Conservation (phyloP, 768 basidiomycete genomes). For the Mycena venus region DNA sequence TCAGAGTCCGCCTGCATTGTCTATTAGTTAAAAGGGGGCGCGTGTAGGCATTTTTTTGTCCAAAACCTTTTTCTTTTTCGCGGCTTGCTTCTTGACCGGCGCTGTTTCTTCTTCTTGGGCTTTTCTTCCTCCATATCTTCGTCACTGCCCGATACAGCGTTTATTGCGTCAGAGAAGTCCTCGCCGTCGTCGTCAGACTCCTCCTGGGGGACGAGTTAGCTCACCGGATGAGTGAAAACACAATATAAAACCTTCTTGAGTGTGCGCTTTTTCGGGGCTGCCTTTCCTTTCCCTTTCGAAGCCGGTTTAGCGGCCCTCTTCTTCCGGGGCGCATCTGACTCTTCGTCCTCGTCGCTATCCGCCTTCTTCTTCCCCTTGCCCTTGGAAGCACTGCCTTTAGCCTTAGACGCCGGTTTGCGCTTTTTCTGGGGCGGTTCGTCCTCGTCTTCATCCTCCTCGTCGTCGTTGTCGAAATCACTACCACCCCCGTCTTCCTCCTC, state of each 20-base stretch:
- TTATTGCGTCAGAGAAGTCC: background rate
- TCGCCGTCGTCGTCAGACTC: background rate
- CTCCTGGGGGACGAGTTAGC: background rate
- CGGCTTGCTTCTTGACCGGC: background rate
- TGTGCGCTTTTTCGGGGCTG: conserved; percentile 56
- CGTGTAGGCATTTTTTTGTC: background rate
- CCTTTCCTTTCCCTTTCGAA: conserved; percentile 42
- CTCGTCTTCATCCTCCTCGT: background rate
- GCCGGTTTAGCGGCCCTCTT: conserved; percentile 49
- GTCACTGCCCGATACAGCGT: background rate
- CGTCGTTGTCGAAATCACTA: background rate
- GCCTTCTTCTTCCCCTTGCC: background rate
- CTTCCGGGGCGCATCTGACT: conserved; percentile 53
- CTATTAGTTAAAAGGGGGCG: background rate
- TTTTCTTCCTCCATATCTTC: background rate
- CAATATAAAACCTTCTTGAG: conserved; percentile 43
- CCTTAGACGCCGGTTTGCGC: conserved; percentile 36
- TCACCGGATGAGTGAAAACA: background rate
- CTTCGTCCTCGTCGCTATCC: background rate
- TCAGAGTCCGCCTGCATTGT: background rate
- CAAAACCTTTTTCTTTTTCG: background rate
- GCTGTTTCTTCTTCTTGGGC: background rate
- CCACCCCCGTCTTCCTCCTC: background rate
- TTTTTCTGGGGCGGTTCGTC: conserved; percentile 7
- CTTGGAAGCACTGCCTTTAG: conserved; percentile 4